Conservation (phyloP, 2,329 filamentous ascomycete species). For the Xylaria digitata region DNA sequence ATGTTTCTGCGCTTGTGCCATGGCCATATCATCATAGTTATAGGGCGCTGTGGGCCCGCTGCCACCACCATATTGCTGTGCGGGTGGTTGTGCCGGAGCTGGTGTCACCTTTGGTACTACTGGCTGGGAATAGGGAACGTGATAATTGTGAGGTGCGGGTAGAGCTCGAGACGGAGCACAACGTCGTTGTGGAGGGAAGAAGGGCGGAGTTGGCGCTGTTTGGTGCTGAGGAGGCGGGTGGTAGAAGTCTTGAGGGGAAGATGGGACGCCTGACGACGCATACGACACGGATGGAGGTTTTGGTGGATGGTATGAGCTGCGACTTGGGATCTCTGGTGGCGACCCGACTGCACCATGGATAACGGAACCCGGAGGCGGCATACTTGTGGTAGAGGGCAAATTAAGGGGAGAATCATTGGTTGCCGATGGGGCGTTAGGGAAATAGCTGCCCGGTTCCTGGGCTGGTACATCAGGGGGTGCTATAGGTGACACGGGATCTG, state of each 20-base stretch:
- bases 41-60: slow-evolving; percentile 53
- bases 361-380: slow-evolving; percentile 47
- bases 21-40: slow-evolving; percentile 73
- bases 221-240: slow-evolving; percentile 48
- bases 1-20: slow-evolving; percentile 89
- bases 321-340: slow-evolving; percentile 45
- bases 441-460: slow-evolving; percentile 47
- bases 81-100: slow-evolving; percentile 32
- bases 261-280: slow-evolving; percentile 46
- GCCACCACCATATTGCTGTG: slow-evolving; percentile 45
- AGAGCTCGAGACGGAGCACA: slow-evolving; percentile 45
- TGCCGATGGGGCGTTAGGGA: slow-evolving; percentile 41
- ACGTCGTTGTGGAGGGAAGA: slow-evolving; percentile 40
- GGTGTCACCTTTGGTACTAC: slow-evolving; percentile 41
- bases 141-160: slow-evolving; percentile 41
- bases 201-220: slow-evolving; percentile 42
- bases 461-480: slow-evolving; percentile 46
- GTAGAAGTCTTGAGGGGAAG: slow-evolving; percentile 53
- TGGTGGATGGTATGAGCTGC: slow-evolving; percentile 40
- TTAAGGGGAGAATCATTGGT: slow-evolving; percentile 42
- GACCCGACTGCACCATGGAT: slow-evolving; percentile 37
- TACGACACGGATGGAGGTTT: slow-evolving; percentile 49
- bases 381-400: slow-evolving; percentile 48
- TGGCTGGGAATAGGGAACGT: slow-evolving; percentile 41
- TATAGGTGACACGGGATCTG: slow-evolving; percentile 51